A percentile compares a stretch with the other conserved stretches of the same genome.
Conservation (phyloP, 2,329 filamentous ascomycete genomes). For the Parascedosporium putredinis region DNA sequence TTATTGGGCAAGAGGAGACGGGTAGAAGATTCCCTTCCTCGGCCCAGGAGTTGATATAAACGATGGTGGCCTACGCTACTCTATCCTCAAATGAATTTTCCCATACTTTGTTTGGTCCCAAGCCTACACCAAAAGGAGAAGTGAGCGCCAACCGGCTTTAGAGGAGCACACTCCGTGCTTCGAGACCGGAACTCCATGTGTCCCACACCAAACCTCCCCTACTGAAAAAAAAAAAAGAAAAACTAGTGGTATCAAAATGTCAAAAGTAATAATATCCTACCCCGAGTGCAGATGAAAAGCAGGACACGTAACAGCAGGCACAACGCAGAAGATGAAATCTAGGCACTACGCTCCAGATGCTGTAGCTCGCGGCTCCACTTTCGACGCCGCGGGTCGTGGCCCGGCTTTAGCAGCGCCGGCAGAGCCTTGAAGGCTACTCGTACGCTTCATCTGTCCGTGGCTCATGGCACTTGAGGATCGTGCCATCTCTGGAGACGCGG, state of each 20-base stretch:
- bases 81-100: too few species aligned
- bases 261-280: not conserved
- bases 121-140: not conserved
- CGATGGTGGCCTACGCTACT: too few species aligned
- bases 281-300: not conserved
- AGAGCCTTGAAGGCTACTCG: conserved; percentile 19
- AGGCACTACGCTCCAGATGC: not conserved
- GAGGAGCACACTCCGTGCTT: not conserved
- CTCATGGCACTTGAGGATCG: conserved; percentile 24
- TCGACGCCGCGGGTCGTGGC: not conserved
- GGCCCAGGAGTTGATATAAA: too few species aligned
- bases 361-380: not conserved
- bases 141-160: not conserved
- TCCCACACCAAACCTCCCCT: not conserved
- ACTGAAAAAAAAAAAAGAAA: too few species aligned
- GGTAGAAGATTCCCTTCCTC: too few species aligned
- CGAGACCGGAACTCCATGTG: not conserved
- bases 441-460: conserved; percentile 23
- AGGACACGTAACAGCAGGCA: too few species aligned
- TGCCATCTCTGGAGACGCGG: conserved; percentile 34
- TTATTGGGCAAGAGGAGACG: not conserved
- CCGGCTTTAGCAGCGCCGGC: not conserved
- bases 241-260: conserved; percentile 2
- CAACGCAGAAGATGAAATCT: not conserved
- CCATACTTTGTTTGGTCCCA: too few species aligned